Percentiles rank a stretch among this genome's conserved stretches.
These are phyloP conservation scores for Penicillium pancosmium DNA, from an alignment of 495 filamentous ascomycete genomes.

Conservation along the genomic window DNA sequence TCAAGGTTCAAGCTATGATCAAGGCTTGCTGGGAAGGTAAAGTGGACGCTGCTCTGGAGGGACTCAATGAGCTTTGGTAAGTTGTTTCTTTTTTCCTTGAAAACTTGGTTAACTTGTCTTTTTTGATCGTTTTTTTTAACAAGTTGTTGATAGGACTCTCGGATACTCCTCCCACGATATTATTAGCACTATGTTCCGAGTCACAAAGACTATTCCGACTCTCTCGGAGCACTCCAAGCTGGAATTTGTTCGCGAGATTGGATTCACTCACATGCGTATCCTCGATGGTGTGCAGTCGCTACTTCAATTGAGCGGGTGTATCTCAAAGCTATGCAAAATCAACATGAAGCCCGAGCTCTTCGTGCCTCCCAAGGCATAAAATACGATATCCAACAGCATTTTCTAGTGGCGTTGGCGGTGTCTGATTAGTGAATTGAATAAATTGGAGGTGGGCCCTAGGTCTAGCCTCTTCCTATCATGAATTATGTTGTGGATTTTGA, in stretches of 20 bases:
- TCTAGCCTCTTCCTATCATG: neutral
- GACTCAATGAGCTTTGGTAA: slow-evolving; percentile 87
- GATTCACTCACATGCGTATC: slow-evolving; percentile 99
- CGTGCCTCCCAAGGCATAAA: slow-evolving; percentile 48
- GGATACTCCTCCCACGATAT: slow-evolving; percentile 98
- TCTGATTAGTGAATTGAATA: slow-evolving; percentile 19
- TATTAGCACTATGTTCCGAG: slow-evolving; percentile 97
- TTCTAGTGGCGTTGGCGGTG: slow-evolving; percentile 28
- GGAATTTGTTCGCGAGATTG: slow-evolving; percentile 97
- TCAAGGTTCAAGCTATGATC: slow-evolving; percentile 98
- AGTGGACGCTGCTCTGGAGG: slow-evolving; percentile 83
- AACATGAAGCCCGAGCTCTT: slow-evolving; percentile 96
- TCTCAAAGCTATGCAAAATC: slow-evolving; percentile 85
- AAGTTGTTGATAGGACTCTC: slow-evolving; percentile 54
- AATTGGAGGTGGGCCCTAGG: slow-evolving; percentile 9
- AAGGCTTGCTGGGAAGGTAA: slow-evolving; percentile 94
- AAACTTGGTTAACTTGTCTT: neutral
- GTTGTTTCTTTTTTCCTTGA: slow-evolving; percentile 12
- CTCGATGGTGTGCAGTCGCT: slow-evolving; percentile 94
- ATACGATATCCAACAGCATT: slow-evolving; percentile 26
- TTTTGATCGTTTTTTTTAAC: slow-evolving; percentile 13
- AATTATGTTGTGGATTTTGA: no score
- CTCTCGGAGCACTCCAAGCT: slow-evolving; percentile 92
- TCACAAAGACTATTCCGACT: slow-evolving; percentile 90
- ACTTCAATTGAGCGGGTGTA: slow-evolving; percentile 88